Evolutionary conservation across 495 filamentous ascomycete genomes (phyloP), one percentile per base, ranked within the genome.

Genomic region (Xanthoparmelia taractica): DNA sequence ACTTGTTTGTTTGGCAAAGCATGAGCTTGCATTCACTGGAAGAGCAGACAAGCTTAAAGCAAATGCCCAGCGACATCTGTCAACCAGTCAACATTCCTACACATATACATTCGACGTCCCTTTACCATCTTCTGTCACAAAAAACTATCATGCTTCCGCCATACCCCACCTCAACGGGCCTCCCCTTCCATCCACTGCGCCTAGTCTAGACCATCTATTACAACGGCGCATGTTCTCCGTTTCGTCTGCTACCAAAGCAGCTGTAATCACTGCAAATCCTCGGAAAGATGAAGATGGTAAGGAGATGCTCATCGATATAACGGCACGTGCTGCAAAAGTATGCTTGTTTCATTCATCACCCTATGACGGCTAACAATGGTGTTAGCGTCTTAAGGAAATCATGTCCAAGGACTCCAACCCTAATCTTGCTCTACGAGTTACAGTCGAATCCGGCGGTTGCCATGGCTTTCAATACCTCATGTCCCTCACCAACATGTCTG

Each of bases 381-480:
- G 63, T 45, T 67, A 86, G 80, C 88, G 93, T 37, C 85, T 98
- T 58, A 80, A 85, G 37, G 75, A 78, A 69, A 82, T 83, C 59
- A 81, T 79, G 61, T 74, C 76, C 23, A 86, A 85, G 66, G 89
- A 95, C 74, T 75, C 79, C 54, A 95, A 96, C 75, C 89, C 92
- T 5, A 77, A 87, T 69, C 83, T 96, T 41, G 87, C 90, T 13
- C 84, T 98, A 23, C 90, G 94, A 50, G 87, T 98, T 68, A 87
- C 89, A 47, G 92, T 98, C 34, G 90, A 94, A 65, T 87, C 84
- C 55, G 94, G 94, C 63, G 94, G 94, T 41, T 98, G 94, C 74
- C 95, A 98, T 76, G 94, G 94, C 25, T 97, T 98, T 76, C 94
- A 98, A 74, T 98, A 97, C 70, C 79, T 95, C 34, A 96, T 98